A percentile compares a stretch with the other conserved stretches of the same genome.
phyloP scores from a whole-genome alignment of 805 yeast genomes.

The Metschnikowia arizonensis region DNA sequence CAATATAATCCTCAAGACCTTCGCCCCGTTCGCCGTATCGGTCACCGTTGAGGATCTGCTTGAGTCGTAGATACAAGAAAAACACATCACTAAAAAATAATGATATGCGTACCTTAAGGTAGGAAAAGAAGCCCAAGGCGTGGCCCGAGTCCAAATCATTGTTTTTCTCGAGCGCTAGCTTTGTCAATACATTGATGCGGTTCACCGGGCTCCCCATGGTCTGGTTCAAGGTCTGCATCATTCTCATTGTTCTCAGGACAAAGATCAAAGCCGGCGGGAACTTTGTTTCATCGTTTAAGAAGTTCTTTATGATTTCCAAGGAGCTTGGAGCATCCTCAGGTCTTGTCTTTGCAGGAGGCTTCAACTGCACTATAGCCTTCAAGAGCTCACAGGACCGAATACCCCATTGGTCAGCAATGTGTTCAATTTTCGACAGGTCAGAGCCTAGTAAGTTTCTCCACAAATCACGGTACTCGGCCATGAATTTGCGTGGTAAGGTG shows the following conservation, averaged over 20 bases:
- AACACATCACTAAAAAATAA: constrained; percentile 29
- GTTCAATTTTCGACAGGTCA: constrained; percentile 44
- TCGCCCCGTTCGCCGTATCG: constrained; percentile 28
- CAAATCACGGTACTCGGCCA: constrained; percentile 52
- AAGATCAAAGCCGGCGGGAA: constrained; percentile 67
- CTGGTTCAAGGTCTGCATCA: constrained; percentile 67
- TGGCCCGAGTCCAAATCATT: neutral
- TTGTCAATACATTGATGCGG: constrained; percentile 58
- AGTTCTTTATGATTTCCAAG: constrained; percentile 41
- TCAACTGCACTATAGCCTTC: constrained; percentile 51
- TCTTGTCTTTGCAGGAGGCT: constrained; percentile 29
- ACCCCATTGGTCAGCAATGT: constrained; percentile 62
- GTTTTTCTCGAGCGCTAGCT: constrained; percentile 41
- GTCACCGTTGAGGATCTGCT: constrained; percentile 33
- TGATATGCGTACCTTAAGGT: constrained; percentile 21
- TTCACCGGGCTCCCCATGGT: constrained; percentile 70
- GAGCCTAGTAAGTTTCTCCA: constrained; percentile 62
- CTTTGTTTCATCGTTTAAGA: constrained; percentile 57
- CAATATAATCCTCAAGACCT: constrained; percentile 46
- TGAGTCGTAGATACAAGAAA: constrained; percentile 30
- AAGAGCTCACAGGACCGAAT: constrained; percentile 60
- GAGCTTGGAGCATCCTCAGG: constrained; percentile 38
- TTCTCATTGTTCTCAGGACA: constrained; percentile 66
- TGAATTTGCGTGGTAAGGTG: constrained; percentile 46
- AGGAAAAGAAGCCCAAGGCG: constrained; percentile 14